These are phyloP conservation scores for Yarrowia sp. DNA, from an alignment of 805 yeast species.

Conservation along the genomic window DNA sequence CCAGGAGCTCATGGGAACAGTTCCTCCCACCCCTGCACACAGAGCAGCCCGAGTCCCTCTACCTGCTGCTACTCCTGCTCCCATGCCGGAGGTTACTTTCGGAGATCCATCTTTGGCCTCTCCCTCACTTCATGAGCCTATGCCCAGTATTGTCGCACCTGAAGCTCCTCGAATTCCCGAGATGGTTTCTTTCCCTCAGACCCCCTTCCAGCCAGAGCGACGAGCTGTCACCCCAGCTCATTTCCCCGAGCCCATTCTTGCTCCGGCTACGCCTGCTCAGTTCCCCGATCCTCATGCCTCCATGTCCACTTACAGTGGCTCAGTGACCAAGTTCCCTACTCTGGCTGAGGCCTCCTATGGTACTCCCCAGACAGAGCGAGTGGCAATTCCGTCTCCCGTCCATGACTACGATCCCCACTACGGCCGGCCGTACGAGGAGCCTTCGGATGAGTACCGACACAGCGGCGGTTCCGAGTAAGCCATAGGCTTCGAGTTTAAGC, in stretches of 20 bases:
- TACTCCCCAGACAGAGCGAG: constrained; percentile 2
- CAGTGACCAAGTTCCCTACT: constrained; percentile 14
- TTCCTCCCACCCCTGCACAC: constrained; percentile 11
- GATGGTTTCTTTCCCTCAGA: constrained; percentile 8
- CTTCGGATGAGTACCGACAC: background rate
- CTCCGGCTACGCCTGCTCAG: constrained; percentile 15
- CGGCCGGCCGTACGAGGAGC: constrained; percentile 15
- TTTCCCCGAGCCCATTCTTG: constrained; percentile 11
- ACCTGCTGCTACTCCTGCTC: constrained; percentile 20
- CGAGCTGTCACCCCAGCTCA: constrained; percentile 21
- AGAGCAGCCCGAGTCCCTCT: background rate
- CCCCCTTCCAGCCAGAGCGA: constrained; percentile 9
- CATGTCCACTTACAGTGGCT: constrained; percentile 12
- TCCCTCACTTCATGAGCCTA: constrained; percentile 11
- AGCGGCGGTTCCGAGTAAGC: constrained; percentile 3
- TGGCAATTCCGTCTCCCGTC: constrained; percentile 7
- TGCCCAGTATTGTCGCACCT: background rate
- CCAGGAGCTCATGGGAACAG: constrained; percentile 10
- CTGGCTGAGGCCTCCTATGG: constrained; percentile 6
- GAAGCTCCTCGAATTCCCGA: constrained; percentile 9
- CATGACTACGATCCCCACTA: constrained; percentile 22
- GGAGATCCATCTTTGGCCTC: constrained; percentile 23
- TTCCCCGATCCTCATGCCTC: constrained; percentile 14
- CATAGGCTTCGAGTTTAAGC: background rate
- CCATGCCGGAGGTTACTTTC: constrained; percentile 13